Percentiles rank a stretch among this genome's conserved stretches.
phyloP scores from a whole-genome alignment of 768 basidiomycete species.

The Russula sp. region DNA sequence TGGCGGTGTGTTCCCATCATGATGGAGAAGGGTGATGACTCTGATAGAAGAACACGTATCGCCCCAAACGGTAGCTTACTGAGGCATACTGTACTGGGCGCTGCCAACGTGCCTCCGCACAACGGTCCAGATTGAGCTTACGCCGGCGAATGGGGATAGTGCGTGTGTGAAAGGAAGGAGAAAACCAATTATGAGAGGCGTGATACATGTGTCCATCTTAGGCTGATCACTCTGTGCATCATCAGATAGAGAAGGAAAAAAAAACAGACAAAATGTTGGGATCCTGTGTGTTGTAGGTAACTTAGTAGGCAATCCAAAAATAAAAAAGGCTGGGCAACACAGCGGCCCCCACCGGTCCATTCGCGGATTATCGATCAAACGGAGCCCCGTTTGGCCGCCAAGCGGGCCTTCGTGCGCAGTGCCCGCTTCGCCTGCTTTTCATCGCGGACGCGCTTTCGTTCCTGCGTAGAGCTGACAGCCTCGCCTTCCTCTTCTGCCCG shows the following conservation, averaged over 20 bases:
- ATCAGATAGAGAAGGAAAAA: background rate
- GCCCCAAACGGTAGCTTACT: background rate
- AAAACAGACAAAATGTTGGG: background rate
- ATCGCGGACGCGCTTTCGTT: constrained; percentile 48
- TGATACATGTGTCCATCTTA: constrained; percentile 3
- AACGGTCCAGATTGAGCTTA: background rate
- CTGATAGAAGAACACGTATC: constrained; percentile 1
- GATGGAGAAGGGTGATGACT: background rate
- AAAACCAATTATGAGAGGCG: background rate
- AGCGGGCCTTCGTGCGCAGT: constrained; percentile 29
- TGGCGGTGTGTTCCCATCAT: background rate
- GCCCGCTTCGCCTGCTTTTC: constrained; percentile 35
- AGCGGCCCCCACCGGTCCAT: background rate
- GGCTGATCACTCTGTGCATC: background rate
- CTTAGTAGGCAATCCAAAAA: background rate
- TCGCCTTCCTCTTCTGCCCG: constrained; percentile 47
- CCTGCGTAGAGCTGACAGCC: constrained; percentile 62
- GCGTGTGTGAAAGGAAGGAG: background rate
- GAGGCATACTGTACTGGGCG: background rate
- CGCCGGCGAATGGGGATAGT: constrained; percentile 2
- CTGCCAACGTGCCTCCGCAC: background rate
- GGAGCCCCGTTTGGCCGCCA: constrained; percentile 16
- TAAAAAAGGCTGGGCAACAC: background rate
- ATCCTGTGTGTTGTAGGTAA: background rate
- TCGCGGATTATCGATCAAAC: background rate